phyloP scores from a whole-genome alignment of 139 green algal genomes.

The Chlorella sp. region DNA sequence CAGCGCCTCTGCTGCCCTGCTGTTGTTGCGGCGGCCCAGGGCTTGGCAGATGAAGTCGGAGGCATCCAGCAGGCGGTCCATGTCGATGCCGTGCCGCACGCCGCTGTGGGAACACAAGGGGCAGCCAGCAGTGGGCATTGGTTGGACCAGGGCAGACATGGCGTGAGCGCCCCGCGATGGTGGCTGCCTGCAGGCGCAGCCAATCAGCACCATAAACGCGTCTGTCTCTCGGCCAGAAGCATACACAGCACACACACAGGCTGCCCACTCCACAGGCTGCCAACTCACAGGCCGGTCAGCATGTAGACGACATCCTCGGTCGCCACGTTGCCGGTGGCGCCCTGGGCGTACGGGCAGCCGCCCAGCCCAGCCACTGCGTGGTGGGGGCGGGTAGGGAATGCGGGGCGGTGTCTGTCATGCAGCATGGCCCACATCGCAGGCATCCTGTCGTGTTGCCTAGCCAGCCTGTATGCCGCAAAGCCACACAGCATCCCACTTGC shows the following conservation, averaged over 20 bases:
- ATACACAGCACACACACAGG: not conserved
- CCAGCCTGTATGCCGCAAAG: too few species aligned
- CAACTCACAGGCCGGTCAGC: constrained; percentile 75
- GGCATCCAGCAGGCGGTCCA: constrained; percentile 75
- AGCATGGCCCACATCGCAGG: too few species aligned
- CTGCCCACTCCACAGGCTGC: not conserved
- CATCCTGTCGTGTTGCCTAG: too few species aligned
- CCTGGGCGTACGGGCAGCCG: constrained; percentile 91
- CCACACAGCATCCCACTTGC: too few species aligned
- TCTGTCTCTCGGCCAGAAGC: too few species aligned
- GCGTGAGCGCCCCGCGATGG: not conserved
- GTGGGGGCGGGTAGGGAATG: too few species aligned
- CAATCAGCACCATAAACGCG: too few species aligned
- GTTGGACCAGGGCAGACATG: not conserved
- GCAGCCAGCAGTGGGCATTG: not conserved
- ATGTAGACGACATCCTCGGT: constrained; percentile 97
- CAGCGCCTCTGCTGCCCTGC: constrained; percentile 39
- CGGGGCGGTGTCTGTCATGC: too few species aligned
- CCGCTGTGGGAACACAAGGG: constrained; percentile 21
- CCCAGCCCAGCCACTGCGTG: constrained; percentile 84
- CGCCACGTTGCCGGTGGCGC: constrained; percentile 92
- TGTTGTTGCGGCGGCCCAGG: constrained; percentile 49
- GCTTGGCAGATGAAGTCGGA: constrained; percentile 66
- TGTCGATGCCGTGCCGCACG: constrained; percentile 81
- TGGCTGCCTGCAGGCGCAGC: not conserved